These are phyloP conservation scores for Boeremia exigua DNA, from an alignment of 2,329 filamentous ascomycete species.

Conservation along the genomic window DNA sequence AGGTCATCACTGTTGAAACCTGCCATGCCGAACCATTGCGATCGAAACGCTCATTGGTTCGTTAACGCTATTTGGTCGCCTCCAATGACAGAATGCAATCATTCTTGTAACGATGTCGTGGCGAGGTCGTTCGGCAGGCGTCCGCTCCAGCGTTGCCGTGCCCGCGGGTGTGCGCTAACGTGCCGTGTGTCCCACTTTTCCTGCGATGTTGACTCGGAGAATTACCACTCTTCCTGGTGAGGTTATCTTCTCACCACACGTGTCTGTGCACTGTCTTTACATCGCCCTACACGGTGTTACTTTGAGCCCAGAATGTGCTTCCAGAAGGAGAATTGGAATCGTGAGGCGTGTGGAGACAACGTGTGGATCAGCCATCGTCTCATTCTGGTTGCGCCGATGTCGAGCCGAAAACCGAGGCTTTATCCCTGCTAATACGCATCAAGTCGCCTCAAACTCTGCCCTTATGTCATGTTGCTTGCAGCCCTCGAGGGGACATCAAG, in stretches of 20 bases:
- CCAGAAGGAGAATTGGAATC: neutral
- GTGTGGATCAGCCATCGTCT: neutral
- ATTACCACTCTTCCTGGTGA: neutral
- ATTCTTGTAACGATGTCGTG: slow-evolving; percentile 1
- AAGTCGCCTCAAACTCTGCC: neutral
- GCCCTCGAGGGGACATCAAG: neutral
- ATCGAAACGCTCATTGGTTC: slow-evolving; percentile 6
- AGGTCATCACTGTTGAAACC: slow-evolving; percentile 1
- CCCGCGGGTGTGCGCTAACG: neutral
- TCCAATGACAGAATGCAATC: neutral
- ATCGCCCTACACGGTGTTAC: neutral
- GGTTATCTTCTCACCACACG: neutral
- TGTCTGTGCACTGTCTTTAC: neutral
- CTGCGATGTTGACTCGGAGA: neutral
- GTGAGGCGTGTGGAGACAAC: neutral
- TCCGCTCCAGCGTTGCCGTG: neutral
- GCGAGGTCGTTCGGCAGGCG: neutral
- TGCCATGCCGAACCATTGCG: slow-evolving; percentile 4
- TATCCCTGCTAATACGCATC: neutral
- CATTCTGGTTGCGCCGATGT: neutral
- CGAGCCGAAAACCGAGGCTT: neutral
- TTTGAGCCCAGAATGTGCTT: neutral
- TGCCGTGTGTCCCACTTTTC: slow-evolving; percentile 1
- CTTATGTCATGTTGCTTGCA: slow-evolving; percentile 11
- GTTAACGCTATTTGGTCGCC: neutral